phyloP scores from a whole-genome alignment of 2,329 filamentous ascomycete genomes.

The Aspergillus sp. region DNA sequence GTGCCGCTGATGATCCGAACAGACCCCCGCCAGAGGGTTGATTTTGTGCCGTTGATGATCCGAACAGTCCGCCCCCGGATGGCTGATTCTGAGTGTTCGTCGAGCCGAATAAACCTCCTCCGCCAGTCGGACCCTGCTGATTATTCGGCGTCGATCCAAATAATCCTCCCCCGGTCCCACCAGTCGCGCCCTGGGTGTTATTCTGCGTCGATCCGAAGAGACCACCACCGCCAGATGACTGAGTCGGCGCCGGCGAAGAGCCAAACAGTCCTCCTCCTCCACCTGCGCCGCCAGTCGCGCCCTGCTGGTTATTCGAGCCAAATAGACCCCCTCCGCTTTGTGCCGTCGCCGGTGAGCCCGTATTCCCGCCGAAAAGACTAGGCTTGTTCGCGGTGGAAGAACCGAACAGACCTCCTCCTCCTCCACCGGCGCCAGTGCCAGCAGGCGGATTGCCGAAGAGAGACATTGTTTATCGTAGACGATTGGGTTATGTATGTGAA shows the following conservation, averaged over 20 bases:
- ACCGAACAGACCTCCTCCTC: constrained; percentile 21
- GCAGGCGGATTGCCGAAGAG: constrained; percentile 27
- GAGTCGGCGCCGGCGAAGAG: too few species aligned
- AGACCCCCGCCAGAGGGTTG: constrained; percentile 19
- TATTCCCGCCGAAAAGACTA: constrained; percentile 30
- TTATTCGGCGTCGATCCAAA: constrained; percentile 14
- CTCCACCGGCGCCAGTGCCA: constrained; percentile 6
- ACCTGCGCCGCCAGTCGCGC: constrained; percentile 6
- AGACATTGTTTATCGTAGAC: constrained; percentile 23
- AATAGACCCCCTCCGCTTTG: not conserved
- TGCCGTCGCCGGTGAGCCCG: not conserved
- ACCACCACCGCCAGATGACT: constrained; percentile 17
- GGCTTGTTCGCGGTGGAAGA: constrained; percentile 25
- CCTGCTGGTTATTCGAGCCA: constrained; percentile 12
- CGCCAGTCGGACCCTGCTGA: constrained; percentile 14
- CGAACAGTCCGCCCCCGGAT: constrained; percentile 21
- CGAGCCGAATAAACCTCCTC: constrained; percentile 24
- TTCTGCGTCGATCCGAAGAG: constrained; percentile 23
- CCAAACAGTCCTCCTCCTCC: constrained; percentile 10
- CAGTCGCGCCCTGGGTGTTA: constrained; percentile 6
- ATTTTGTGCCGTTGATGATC: constrained; percentile 19
- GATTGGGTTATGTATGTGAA: too few species aligned
- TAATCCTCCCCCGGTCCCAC: constrained; percentile 5
- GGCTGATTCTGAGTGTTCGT: constrained; percentile 24
- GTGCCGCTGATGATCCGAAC: constrained; percentile 18